Conservation (phyloP, 2,329 filamentous ascomycete genomes). For the Penicillium sp. region DNA sequence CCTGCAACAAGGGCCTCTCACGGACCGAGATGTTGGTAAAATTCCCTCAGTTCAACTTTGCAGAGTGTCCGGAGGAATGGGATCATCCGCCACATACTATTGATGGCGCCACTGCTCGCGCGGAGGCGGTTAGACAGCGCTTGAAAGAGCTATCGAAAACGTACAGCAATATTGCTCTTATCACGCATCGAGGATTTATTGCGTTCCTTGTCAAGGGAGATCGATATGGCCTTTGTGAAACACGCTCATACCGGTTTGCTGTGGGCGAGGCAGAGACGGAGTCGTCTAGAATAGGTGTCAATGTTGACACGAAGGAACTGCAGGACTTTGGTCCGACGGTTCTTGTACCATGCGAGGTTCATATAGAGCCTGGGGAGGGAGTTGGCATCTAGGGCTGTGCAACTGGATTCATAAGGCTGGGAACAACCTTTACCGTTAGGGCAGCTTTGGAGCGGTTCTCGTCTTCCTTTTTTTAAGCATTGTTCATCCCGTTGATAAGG, state of each 20-base stretch:
- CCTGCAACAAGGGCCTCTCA: background rate
- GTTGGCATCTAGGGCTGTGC: no score
- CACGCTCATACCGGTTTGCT: background rate
- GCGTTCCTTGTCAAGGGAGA: background rate
- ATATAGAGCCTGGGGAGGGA: background rate
- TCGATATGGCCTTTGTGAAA: background rate
- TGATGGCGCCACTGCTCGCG: background rate
- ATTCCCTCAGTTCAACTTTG: background rate
- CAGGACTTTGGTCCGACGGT: background rate
- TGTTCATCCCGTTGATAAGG: no score
- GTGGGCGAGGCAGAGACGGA: background rate
- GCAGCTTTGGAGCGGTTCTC: no score
- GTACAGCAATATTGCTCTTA: background rate
- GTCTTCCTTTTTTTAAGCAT: no score
- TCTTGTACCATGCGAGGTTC: background rate
- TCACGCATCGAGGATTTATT: background rate
- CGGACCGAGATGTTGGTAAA: background rate
- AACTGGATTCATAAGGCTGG: no score
- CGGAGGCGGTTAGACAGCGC: background rate
- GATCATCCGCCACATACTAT: background rate
- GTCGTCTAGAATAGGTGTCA: background rate
- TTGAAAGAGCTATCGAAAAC: background rate
- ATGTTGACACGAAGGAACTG: background rate
- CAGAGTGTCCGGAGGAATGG: background rate
- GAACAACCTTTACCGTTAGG: no score